Evolutionary conservation across 331 rosid genomes (phyloP).

Genomic region (Rhamnella rubrinervis): DNA sequence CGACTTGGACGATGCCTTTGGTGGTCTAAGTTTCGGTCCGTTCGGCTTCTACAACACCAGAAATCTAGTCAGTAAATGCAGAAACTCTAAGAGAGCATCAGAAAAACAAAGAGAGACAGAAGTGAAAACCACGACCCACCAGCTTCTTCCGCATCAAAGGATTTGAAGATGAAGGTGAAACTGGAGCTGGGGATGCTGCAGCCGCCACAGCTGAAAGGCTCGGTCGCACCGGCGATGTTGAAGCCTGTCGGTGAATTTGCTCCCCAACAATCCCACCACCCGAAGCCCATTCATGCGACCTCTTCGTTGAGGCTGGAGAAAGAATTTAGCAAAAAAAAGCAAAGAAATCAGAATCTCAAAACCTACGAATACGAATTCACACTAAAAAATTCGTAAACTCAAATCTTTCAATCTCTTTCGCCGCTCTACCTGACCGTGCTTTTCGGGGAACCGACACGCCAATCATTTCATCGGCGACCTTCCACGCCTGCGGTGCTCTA

Average conservation of each 20-base stretch:
- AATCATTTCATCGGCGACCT: conserved; percentile 91
- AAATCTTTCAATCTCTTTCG: background rate
- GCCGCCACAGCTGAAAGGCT: conserved; percentile 31
- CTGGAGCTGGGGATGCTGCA: conserved; percentile 46
- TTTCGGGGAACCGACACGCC: conserved; percentile 82
- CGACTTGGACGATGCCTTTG: conserved; percentile 56
- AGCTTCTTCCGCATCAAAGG: conserved; percentile 74
- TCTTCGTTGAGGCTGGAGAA: conserved; percentile 72
- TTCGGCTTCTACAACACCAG: conserved; percentile 61
- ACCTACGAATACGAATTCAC: background rate
- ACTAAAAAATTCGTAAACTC: background rate
- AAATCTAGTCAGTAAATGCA: conserved; percentile 27
- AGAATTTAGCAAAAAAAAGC: background rate
- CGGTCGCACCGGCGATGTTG: conserved; percentile 74
- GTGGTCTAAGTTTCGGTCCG: conserved; percentile 73
- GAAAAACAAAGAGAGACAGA: conserved; percentile 12
- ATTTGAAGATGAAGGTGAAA: conserved; percentile 81
- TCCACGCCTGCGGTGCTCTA: conserved; percentile 70
- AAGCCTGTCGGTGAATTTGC: conserved; percentile 62
- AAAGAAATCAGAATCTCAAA: conserved; percentile 13
- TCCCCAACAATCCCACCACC: conserved; percentile 56
- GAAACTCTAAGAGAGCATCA: background rate
- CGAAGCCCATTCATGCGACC: conserved; percentile 81
- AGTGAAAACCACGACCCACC: conserved; percentile 50
- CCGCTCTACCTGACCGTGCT: conserved; percentile 83